Conservation (phyloP, 179 eudicot genomes). For the Silene vulgaris region DNA sequence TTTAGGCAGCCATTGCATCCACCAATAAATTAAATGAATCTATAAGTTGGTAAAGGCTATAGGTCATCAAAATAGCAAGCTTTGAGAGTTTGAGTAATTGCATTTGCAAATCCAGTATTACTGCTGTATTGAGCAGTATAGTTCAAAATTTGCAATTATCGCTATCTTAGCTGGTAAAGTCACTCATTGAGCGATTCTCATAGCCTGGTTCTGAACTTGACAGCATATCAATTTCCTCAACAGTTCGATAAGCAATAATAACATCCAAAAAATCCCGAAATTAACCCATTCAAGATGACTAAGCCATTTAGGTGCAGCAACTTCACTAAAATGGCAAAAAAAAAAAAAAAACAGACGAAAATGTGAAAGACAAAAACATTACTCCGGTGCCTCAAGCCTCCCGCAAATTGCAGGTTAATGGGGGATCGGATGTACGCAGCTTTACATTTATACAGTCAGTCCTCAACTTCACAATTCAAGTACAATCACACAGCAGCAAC, state of each 20-base stretch:
- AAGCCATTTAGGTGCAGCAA: no score
- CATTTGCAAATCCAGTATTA: neutral
- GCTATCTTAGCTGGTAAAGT: neutral
- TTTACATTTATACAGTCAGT: no score
- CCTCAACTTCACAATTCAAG: no score
- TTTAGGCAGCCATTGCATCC: neutral
- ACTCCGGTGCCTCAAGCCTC: no score
- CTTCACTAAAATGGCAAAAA: no score
- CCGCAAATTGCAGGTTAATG: no score
- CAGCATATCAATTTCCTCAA: neutral
- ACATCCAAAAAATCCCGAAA: no score
- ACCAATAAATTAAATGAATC: neutral
- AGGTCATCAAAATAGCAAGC: slow-evolving; percentile 3
- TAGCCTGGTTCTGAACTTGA: neutral
- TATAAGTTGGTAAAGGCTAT: neutral
- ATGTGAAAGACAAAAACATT: no score
- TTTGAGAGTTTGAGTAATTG: neutral
- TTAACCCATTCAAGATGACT: no score
- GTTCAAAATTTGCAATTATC: neutral
- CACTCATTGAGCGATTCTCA: neutral
- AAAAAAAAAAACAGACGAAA: no score
- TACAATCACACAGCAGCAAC: no score
- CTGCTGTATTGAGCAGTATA: neutral
- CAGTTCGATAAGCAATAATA: neutral
- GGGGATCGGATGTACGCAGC: no score